These are phyloP conservation scores for Phytophthora pseudosyringae DNA, from an alignment of 352 stramenopile species.

Conservation along the genomic window DNA sequence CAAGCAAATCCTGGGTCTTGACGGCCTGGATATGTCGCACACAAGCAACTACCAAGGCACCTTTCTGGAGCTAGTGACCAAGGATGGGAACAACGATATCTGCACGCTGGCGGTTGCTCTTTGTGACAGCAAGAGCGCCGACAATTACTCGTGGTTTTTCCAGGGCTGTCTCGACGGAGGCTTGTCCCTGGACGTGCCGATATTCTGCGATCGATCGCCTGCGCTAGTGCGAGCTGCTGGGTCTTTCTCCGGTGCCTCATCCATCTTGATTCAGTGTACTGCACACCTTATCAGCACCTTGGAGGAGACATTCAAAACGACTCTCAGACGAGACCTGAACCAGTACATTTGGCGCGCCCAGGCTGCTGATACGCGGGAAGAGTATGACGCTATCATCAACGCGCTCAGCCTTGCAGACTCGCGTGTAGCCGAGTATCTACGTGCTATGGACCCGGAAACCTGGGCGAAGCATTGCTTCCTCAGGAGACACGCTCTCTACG, in stretches of 20 bases:
- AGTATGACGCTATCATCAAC: conserved; percentile 38
- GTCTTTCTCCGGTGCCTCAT: conserved; percentile 33
- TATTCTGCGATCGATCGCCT: conserved; percentile 45
- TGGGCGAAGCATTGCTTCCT: conserved; percentile 56
- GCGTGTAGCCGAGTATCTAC: conserved; percentile 30
- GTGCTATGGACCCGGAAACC: conserved; percentile 31
- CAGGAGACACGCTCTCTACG: conserved; percentile 41
- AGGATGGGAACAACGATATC: conserved; percentile 50
- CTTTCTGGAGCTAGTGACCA: conserved; percentile 45
- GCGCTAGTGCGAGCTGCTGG: conserved; percentile 35
- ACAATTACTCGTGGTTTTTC: conserved; percentile 57
- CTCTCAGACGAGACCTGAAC: conserved; percentile 22
- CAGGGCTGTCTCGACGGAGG: conserved; percentile 38
- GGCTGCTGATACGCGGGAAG: conserved; percentile 34
- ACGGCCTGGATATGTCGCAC: conserved; percentile 38
- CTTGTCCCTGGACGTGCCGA: conserved; percentile 39
- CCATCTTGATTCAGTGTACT: conserved; percentile 53
- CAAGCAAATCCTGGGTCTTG: conserved; percentile 39
- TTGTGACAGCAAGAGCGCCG: conserved; percentile 36
- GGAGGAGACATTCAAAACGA: conserved; percentile 40
- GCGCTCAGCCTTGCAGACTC: conserved; percentile 27
- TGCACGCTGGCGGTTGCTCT: conserved; percentile 44
- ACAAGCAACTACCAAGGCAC: conserved; percentile 47
- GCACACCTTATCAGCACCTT: conserved; percentile 38
- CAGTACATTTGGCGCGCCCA: conserved; percentile 41